Conservation (phyloP, 345 rosid genomes). For the Adansonia digitata region DNA sequence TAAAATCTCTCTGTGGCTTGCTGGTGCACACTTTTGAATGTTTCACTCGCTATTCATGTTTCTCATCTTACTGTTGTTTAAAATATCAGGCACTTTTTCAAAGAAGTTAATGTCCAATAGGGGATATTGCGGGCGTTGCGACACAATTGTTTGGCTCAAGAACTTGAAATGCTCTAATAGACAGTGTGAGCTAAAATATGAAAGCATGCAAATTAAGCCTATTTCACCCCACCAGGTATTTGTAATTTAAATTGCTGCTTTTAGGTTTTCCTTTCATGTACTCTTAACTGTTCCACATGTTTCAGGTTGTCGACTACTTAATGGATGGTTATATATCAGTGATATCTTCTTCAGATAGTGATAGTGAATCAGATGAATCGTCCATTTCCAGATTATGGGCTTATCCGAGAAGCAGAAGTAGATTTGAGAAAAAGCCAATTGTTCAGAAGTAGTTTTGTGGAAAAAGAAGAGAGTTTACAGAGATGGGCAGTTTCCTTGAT, state of each 20-base stretch:
- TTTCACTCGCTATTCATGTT: background rate
- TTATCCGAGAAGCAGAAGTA: slow-evolving; percentile 26
- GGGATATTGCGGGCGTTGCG: slow-evolving; percentile 57
- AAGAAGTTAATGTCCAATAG: slow-evolving; percentile 43
- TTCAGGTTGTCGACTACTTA: slow-evolving; percentile 50
- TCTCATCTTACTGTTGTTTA: background rate
- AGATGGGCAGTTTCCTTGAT: background rate
- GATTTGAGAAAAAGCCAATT: background rate
- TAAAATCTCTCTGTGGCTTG: background rate
- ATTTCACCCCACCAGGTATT: slow-evolving; percentile 41
- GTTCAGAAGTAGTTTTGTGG: background rate
- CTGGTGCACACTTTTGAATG: background rate
- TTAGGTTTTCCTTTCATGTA: background rate
- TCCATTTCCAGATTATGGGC: slow-evolving; percentile 42
- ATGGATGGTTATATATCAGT: slow-evolving; percentile 26
- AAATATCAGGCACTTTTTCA: slow-evolving; percentile 34
- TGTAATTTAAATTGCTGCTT: background rate
- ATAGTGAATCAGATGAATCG: slow-evolving; percentile 44
- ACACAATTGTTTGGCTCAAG: slow-evolving; percentile 51
- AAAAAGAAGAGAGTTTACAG: background rate
- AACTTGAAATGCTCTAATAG: slow-evolving; percentile 36
- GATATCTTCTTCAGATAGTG: slow-evolving; percentile 43
- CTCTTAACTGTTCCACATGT: background rate
- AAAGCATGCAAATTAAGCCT: slow-evolving; percentile 27
- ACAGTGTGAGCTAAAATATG: slow-evolving; percentile 11